Conservation (phyloP, 2,329 filamentous ascomycete genomes). For the Akanthomyces uredinophilus region DNA sequence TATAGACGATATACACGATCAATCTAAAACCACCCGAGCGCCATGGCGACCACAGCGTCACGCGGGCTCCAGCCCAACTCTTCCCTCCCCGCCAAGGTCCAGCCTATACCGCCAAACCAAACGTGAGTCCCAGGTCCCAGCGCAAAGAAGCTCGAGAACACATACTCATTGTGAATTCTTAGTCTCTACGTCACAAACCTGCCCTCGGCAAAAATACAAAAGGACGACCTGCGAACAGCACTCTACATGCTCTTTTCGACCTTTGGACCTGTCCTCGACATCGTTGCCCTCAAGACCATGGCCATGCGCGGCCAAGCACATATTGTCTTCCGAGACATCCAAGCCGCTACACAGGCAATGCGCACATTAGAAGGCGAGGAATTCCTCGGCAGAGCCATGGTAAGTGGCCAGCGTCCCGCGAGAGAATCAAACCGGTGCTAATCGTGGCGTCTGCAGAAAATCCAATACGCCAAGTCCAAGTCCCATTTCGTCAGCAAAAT, state of each 20-base stretch:
- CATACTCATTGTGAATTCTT: constrained; percentile 8
- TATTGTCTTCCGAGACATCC: constrained; percentile 81
- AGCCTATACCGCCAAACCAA: constrained; percentile 63
- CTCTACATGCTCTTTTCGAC: constrained; percentile 93
- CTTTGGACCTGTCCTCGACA: constrained; percentile 86
- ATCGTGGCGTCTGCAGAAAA: constrained; percentile 55
- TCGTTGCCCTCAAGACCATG: constrained; percentile 80
- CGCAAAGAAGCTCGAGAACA: not conserved
- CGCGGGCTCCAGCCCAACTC: constrained; percentile 37
- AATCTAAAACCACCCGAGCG: not conserved
- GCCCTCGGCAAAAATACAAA: constrained; percentile 79
- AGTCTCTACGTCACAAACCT: constrained; percentile 89
- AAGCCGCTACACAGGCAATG: constrained; percentile 93
- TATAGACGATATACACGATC: not conserved
- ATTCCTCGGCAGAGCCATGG: constrained; percentile 81
- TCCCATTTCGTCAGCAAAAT: constrained; percentile 86
- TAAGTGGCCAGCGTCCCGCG: constrained; percentile 39
- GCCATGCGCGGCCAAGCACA: constrained; percentile 97
- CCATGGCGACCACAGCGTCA: constrained; percentile 31
- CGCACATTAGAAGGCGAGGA: constrained; percentile 77
- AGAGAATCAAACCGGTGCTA: not conserved
- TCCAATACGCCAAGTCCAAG: constrained; percentile 84
- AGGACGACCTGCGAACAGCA: constrained; percentile 76
- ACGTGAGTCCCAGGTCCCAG: constrained; percentile 52
- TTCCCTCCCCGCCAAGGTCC: constrained; percentile 45